Percentiles rank a stretch among this genome's conserved stretches.
Conservation (phyloP, 768 basidiomycete genomes). For the Nidularia sp. region DNA sequence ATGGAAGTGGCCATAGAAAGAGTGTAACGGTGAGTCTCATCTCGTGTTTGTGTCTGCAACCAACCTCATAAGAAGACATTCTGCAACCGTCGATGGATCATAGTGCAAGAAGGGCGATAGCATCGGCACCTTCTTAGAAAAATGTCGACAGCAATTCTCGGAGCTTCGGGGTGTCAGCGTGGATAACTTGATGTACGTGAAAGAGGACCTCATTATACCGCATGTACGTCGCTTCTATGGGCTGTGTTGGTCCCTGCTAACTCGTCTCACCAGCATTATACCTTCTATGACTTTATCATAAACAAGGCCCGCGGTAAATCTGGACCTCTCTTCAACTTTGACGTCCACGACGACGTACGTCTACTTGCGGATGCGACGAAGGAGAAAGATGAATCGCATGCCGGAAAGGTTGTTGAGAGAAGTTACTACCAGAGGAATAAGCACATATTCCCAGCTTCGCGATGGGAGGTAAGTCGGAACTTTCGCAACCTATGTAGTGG, state of each 20-base stretch:
- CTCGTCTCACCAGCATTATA: constrained; percentile 69
- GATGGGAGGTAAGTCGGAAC: constrained; percentile 80
- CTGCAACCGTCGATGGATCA: neutral
- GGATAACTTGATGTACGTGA: constrained; percentile 98
- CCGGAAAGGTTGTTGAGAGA: constrained; percentile 96
- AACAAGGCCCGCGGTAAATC: constrained; percentile 99
- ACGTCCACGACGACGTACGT: constrained; percentile 98
- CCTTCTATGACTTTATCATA: constrained; percentile 97
- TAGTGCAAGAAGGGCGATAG: constrained; percentile 98
- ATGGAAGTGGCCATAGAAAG: constrained; percentile 95
- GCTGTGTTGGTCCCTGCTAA: too few relatives aligned
- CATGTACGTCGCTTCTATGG: constrained; percentile 52
- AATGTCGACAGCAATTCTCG: constrained; percentile 89
- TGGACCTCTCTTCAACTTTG: constrained; percentile 96
- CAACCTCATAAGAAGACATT: neutral
- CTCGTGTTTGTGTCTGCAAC: neutral
- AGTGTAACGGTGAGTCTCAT: constrained; percentile 68
- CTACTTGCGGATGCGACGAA: constrained; percentile 90
- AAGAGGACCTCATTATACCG: constrained; percentile 98
- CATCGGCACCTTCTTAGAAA: constrained; percentile 83
- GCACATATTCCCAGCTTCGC: constrained; percentile 94
- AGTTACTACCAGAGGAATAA: constrained; percentile 96
- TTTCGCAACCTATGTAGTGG: too few relatives aligned
- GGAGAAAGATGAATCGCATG: constrained; percentile 98
- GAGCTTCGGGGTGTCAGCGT: constrained; percentile 87